A percentile compares a stretch with the other conserved stretches of the same genome.
Conservation (phyloP, 495 filamentous ascomycete genomes). For the Podospora comata region DNA sequence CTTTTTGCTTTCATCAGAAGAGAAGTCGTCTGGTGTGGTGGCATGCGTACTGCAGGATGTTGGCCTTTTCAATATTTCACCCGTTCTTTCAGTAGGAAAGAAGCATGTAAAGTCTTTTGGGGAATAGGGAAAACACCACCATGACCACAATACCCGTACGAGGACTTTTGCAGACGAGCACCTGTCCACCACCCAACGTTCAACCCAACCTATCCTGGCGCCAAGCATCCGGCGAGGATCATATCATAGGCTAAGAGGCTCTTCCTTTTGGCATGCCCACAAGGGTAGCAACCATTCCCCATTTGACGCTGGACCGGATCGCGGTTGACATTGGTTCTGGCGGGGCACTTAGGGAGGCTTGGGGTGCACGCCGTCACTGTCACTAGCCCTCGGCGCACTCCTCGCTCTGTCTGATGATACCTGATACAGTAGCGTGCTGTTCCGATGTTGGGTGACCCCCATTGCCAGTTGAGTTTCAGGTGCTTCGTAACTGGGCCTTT, state of each 20-base stretch:
- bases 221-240: background rate
- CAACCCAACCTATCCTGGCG: background rate
- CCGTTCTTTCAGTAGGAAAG: background rate
- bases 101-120: background rate
- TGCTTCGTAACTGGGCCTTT: conserved; percentile 3
- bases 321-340: background rate
- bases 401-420: background rate
- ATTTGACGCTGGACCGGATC: conserved; percentile 1
- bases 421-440: conserved; percentile 3
- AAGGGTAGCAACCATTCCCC: background rate
- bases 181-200: background rate
- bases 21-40: conserved; percentile 1
- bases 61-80: background rate
- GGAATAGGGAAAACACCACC: background rate
- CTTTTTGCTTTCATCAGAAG: background rate
- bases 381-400: background rate
- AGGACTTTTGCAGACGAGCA: background rate
- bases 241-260: conserved; percentile 2
- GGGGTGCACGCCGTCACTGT: background rate
- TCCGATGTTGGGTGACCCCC: conserved; percentile 1
- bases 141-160: background rate
- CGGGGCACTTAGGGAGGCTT: background rate
- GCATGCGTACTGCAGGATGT: background rate
- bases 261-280: background rate
- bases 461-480: conserved; percentile 3